Evolutionary conservation across 148 eudicot species (phyloP), one percentile per base, ranked within the genome.

Genomic region (Limonium bicolor): DNA sequence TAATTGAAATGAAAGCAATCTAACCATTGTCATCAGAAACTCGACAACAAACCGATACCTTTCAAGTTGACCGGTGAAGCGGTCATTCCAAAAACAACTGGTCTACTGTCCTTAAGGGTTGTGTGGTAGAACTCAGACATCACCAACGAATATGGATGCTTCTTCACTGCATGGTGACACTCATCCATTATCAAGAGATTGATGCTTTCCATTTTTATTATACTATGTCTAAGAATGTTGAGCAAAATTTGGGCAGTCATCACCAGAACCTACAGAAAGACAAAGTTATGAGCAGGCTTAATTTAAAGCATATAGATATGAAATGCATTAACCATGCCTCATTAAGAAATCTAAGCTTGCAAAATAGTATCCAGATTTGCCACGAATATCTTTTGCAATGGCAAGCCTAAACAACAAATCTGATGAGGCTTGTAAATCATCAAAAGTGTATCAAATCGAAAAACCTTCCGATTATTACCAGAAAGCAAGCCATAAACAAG

Each of bases 121-220:
- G 93, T 90, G 71, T 90, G 99, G 67, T 90, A 90, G 61, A 90
- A 84, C 65, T 90, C 99, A 49, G 99, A 90, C 99, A 90, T 90
- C 51, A 90, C 95, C 27, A 90, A 56, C 33, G 99, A 90, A 65
- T 84, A 90, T n/a, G 99, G 99, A 76, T 90, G 99, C 56, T 90
- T 90, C 72, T 90, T 90, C 63, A 90, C 95, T 55, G 99, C 99
- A 78, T 90, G 99, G 68, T 90, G 99, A 50, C 99, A 90, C 66
- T 90, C 99, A 55, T 90, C 99, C 71, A 90, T 64, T 62, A 90
- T 80, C 47, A 90, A 87, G 39, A 90, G 85, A 73, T 80, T 66
- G 25, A 90, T 84, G 27, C 67, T 65, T 54, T 90, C 99, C 99
- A 90, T 90, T 64, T 75, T 90, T 34, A 90, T 70, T 56, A 90